Evolutionary conservation across 768 basidiomycete species (phyloP).

Genomic region (Cystobasidium ongulense): DNA sequence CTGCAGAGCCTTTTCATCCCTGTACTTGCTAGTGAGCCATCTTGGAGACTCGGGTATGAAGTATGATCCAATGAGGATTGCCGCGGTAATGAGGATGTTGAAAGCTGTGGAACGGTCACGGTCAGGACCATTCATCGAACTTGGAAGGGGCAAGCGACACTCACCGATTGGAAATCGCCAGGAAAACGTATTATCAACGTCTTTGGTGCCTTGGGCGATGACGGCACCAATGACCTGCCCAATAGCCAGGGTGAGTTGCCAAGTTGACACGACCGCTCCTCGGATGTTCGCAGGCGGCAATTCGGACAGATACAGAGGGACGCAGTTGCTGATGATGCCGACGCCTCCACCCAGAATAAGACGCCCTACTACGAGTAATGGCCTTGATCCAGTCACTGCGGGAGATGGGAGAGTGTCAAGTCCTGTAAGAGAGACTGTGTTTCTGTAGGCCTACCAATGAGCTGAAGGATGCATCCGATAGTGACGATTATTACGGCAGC

Average conservation of each 20-base stretch:
- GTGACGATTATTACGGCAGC: conserved; percentile 41
- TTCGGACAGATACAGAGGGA: conserved; percentile 45
- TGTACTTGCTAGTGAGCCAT: conserved; percentile 43
- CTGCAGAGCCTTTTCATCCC: conserved; percentile 42
- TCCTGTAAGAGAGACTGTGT: background rate
- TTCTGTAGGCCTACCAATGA: conserved; percentile 23
- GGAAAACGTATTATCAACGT: conserved; percentile 33
- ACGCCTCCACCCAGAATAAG: conserved; percentile 44
- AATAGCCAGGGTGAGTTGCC: conserved; percentile 46
- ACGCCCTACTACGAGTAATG: conserved; percentile 44
- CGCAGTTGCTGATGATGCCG: conserved; percentile 39
- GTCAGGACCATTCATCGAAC: background rate
- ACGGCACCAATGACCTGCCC: conserved; percentile 44
- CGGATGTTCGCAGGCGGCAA: conserved; percentile 45
- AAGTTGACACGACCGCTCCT: conserved; percentile 44
- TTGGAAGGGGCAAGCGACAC: background rate
- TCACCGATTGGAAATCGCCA: conserved; percentile 35
- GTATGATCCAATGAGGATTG: conserved; percentile 40
- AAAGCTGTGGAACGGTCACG: conserved; percentile 32
- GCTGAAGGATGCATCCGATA: conserved; percentile 42
- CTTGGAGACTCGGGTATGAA: conserved; percentile 42
- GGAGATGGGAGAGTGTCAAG: background rate
- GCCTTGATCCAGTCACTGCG: conserved; percentile 33
- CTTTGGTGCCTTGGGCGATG: conserved; percentile 44
- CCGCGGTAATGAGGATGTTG: conserved; percentile 43